Percentiles rank a stretch among this genome's conserved stretches.
Evolutionary conservation across 2,329 filamentous ascomycete genomes (phyloP).

Genomic region (Exserohilum turcica): DNA sequence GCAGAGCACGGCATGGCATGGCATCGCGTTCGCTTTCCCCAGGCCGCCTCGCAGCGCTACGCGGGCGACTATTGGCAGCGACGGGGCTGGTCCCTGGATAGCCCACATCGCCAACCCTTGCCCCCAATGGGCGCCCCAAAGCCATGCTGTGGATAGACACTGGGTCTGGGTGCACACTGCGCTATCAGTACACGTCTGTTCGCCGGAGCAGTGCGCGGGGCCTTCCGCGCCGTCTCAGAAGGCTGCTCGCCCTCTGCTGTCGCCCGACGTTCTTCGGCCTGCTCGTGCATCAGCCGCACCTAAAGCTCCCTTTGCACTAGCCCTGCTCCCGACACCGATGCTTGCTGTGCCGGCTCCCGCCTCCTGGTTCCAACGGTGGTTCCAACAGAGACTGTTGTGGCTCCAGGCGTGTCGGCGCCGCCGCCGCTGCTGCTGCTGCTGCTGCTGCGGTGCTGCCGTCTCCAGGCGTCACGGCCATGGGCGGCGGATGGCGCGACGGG

Average conservation of each 20-base stretch:
- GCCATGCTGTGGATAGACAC: conserved; percentile 7
- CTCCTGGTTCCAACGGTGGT: conserved; percentile 45
- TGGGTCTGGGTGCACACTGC: too few relatives aligned
- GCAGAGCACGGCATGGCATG: too few relatives aligned
- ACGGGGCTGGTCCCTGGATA: conserved; percentile 8
- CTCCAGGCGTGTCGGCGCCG: conserved; percentile 38
- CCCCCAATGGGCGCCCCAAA: conserved; percentile 8
- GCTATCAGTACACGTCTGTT: conserved; percentile 12
- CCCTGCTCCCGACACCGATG: conserved; percentile 22
- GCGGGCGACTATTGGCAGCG: conserved; percentile 3
- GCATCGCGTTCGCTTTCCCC: conserved; percentile 22
- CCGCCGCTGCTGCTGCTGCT: conserved; percentile 31
- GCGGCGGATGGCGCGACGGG: conserved; percentile 11
- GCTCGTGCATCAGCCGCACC: conserved; percentile 33
- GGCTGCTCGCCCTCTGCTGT: background rate
- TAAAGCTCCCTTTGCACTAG: conserved; percentile 20
- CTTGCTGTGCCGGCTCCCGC: conserved; percentile 38
- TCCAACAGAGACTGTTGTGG: conserved; percentile 43
- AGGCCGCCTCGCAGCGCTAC: conserved; percentile 10
- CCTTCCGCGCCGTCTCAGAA: conserved; percentile 12
- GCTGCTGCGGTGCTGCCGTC: too few relatives aligned
- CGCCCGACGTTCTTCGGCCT: background rate
- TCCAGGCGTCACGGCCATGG: conserved; percentile 6
- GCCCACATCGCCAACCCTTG: conserved; percentile 9
- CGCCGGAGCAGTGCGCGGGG: conserved; percentile 8